Evolutionary conservation across 139 green algal genomes (phyloP).

Genomic region (Chlorella sp.): DNA sequence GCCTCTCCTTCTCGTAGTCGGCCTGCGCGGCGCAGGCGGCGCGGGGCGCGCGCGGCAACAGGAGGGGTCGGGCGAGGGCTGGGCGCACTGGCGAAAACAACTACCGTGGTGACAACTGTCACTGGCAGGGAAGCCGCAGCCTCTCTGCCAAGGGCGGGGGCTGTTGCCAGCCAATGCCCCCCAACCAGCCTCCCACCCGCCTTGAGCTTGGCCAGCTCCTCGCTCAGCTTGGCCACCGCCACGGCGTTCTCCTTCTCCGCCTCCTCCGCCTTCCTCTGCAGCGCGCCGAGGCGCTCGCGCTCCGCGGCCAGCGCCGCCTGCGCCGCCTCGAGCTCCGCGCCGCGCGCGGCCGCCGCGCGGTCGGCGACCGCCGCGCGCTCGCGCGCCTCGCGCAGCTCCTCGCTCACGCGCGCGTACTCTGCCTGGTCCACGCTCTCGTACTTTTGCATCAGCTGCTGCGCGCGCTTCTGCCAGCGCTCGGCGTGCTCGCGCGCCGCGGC

Average conservation of each 20-base stretch:
- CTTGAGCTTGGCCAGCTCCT: slow-evolving; percentile 18
- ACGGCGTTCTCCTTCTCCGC: slow-evolving; percentile 12
- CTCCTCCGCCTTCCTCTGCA: slow-evolving; percentile 13
- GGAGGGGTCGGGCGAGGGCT: too few relatives aligned
- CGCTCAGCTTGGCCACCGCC: too few relatives aligned
- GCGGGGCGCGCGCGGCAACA: too few relatives aligned
- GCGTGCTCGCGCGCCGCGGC: slow-evolving; percentile 16
- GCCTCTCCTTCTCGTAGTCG: not conserved
- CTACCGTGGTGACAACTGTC: not conserved
- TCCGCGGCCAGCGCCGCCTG: not conserved
- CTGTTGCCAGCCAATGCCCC: too few relatives aligned
- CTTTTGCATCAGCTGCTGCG: slow-evolving; percentile 52
- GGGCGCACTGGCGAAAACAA: too few relatives aligned
- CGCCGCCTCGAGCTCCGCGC: not conserved
- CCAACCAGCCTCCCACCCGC: not conserved
- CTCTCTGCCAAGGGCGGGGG: too few relatives aligned
- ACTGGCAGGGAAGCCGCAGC: not conserved
- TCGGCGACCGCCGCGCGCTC: not conserved
- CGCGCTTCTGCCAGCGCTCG: slow-evolving; percentile 47
- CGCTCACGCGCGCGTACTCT: slow-evolving; percentile 49
- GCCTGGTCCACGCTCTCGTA: slow-evolving; percentile 49
- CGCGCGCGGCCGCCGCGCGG: not conserved
- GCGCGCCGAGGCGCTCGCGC: not conserved
- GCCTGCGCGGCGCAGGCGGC: not conserved
- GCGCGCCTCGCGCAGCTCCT: slow-evolving; percentile 33